phyloP scores from a whole-genome alignment of 257 asterid genomes.

The Nicotiana tomentosiformis region DNA sequence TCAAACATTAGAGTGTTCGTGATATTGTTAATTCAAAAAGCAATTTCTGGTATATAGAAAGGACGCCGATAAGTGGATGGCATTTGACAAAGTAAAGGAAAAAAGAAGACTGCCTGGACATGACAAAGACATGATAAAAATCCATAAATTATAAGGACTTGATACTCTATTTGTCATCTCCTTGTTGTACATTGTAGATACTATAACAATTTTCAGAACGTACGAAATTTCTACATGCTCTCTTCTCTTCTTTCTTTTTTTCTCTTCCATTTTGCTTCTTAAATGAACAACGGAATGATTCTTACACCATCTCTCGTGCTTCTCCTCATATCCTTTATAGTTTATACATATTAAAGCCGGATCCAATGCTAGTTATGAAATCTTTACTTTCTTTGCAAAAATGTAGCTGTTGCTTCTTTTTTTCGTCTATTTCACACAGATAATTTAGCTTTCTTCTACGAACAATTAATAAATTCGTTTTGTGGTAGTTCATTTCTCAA shows the following conservation, averaged over 20 bases:
- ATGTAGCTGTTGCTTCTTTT: background rate
- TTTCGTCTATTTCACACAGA: background rate
- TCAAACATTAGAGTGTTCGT: background rate
- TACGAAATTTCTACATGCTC: no score
- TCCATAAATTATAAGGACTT: background rate
- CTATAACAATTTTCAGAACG: background rate
- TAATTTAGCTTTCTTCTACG: background rate
- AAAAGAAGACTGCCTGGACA: background rate
- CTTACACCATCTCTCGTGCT: no score
- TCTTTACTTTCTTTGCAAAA: background rate
- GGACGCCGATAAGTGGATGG: background rate
- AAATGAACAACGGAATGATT: background rate
- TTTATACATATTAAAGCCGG: background rate
- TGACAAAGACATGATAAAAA: no score
- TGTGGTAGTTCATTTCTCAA: background rate
- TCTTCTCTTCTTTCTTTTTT: no score
- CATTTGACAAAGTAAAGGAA: background rate
- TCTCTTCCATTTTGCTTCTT: background rate
- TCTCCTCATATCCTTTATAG: no score
- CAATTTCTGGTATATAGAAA: background rate
- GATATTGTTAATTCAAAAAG: background rate
- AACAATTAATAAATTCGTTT: background rate
- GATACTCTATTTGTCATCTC: background rate
- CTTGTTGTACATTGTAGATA: background rate
- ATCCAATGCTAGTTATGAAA: background rate